Base-by-base conservation (phyloP, 2,329 filamentous ascomycete species). In the Pseudogymnoascus sp. region DNA sequence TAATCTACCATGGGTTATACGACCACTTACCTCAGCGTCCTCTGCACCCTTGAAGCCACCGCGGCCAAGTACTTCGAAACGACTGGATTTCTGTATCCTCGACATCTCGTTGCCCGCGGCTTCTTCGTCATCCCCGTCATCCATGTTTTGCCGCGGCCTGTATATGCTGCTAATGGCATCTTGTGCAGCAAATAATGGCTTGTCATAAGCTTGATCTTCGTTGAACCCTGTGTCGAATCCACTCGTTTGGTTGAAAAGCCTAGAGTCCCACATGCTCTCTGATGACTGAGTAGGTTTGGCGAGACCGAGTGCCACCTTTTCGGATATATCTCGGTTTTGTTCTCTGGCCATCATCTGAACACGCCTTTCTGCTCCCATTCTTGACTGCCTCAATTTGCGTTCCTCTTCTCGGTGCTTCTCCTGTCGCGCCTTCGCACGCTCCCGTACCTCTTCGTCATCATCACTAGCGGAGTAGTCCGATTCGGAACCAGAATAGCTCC, bases 121-220 rank as follows among this genome's bases (percentile, higher is more conserved):
- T 37, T 88, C 91, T 58, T 91, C 90, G 62, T 89, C 88, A 15
- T 90, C 88, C 13, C 85, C 87, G 47, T 91, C 90, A 58, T 87
- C 88, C 69, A 87, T 84, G 62, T 87, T 86, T 24, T 88, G 84
- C 21, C 84, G 84, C 1, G 93, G 91, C 35, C 92, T 84, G 75
- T 99, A 99, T 67, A 99, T 97, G 73, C 87, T 93, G 76, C 85
- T 94, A 69, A 97, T 91, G 7, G 91, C 93, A 71, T 97, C 93
- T 72, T 97, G 92, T 11, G 94, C 93, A 0, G 92, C 92, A 73
- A 99, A 99, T 6, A 99, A 79, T 17, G 94, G 94, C 76, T 97
- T 97, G 74, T 97, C 94, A 77, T 97, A 99, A 0, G 87, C 86
- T 71, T 99, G 94, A 74, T 99, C 94, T 74, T 99, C 94, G 74